These are phyloP conservation scores for Colletotrichum sp. DNA, from an alignment of 2,329 filamentous ascomycete genomes.

Conservation along the genomic window DNA sequence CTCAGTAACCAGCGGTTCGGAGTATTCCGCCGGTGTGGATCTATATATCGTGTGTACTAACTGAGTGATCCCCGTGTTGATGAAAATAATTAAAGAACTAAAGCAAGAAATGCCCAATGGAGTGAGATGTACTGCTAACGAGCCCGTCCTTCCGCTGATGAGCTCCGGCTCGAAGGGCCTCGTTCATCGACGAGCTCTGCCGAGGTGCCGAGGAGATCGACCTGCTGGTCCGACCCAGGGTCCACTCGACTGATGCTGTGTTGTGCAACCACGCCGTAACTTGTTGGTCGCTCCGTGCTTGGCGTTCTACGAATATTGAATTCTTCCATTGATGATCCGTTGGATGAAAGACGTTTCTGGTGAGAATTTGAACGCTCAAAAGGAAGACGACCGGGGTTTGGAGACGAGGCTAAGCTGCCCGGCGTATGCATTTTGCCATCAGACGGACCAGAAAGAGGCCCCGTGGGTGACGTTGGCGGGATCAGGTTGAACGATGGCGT, in stretches of 20 bases:
- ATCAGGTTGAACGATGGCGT: constrained; percentile 40
- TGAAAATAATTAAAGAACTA: not conserved
- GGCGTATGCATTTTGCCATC: not conserved
- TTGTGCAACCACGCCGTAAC: constrained; percentile 62
- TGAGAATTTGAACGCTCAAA: constrained; percentile 62
- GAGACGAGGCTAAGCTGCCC: not conserved
- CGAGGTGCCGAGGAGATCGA: constrained; percentile 56
- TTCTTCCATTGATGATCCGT: constrained; percentile 53
- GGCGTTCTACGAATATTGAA: constrained; percentile 40
- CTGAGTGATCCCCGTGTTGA: not conserved
- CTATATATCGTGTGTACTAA: constrained; percentile 13
- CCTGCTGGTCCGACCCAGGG: constrained; percentile 43
- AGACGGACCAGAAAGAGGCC: not conserved
- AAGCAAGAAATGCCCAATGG: not conserved
- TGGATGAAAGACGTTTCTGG: constrained; percentile 53
- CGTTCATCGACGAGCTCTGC: constrained; percentile 61
- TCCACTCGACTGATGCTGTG: constrained; percentile 63
- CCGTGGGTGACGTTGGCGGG: constrained; percentile 17
- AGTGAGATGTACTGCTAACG: not conserved
- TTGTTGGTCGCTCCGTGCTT: constrained; percentile 55
- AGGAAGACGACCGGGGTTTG: constrained; percentile 41
- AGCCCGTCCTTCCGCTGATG: constrained; percentile 6
- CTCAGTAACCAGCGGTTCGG: not conserved
- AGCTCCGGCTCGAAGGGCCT: constrained; percentile 6
- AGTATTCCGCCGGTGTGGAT: not conserved